Evolutionary conservation across 148 eudicot genomes (phyloP).

Genomic region (Vaccinium corymbosum): DNA sequence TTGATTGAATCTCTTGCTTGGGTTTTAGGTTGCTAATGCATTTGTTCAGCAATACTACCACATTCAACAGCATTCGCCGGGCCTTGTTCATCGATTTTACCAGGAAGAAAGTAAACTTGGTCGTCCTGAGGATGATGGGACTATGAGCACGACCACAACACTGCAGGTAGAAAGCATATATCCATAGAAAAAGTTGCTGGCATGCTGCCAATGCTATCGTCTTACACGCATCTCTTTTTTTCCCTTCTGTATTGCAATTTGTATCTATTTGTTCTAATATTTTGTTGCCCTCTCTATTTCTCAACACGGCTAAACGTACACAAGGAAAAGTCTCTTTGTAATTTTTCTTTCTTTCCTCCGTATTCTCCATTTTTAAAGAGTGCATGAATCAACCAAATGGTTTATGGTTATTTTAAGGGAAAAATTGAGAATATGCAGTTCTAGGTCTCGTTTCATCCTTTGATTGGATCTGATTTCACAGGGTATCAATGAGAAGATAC

Average conservation of each 20-base stretch:
- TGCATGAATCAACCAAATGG: neutral
- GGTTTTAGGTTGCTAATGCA: slow-evolving; percentile 75
- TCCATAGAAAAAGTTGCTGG: neutral
- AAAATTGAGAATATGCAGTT: neutral
- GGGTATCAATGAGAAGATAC: slow-evolving; percentile 75
- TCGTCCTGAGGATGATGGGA: slow-evolving; percentile 51
- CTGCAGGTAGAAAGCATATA: slow-evolving; percentile 44
- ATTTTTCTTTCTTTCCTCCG: neutral
- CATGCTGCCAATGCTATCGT: neutral
- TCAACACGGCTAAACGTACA: neutral
- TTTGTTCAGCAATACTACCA: slow-evolving; percentile 77
- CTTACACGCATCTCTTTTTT: no score
- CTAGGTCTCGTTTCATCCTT: slow-evolving; percentile 13
- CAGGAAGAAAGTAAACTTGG: slow-evolving; percentile 71
- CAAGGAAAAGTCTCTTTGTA: neutral
- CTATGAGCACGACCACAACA: slow-evolving; percentile 56
- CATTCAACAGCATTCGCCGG: slow-evolving; percentile 70
- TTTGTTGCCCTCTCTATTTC: neutral
- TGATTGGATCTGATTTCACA: slow-evolving; percentile 22
- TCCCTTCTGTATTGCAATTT: no score
- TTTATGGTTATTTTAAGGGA: neutral
- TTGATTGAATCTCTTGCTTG: neutral
- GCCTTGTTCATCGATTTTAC: slow-evolving; percentile 59
- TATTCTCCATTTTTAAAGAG: neutral
- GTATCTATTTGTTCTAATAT: neutral